Percentiles rank a stretch among this genome's conserved stretches.
phyloP scores from a whole-genome alignment of 768 basidiomycete species.

The Russula brevipes region DNA sequence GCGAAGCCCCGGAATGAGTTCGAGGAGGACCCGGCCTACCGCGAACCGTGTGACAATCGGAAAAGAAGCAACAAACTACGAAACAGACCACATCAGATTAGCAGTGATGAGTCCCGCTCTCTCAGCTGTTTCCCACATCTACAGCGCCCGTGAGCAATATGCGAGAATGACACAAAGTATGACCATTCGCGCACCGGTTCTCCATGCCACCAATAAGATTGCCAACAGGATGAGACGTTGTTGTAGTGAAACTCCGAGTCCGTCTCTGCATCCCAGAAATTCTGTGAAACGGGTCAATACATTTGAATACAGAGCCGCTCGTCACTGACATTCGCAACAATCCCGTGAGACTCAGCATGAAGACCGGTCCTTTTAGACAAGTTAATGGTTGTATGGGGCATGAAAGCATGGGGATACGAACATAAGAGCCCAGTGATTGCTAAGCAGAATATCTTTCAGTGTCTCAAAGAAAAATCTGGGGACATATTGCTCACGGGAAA shows the following conservation, averaged over 20 bases:
- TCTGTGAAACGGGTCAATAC: conserved; percentile 40
- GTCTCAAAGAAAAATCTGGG: neutral
- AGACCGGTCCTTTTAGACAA: conserved; percentile 67
- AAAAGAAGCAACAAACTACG: neutral
- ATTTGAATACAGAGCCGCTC: neutral
- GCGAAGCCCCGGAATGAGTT: conserved; percentile 56
- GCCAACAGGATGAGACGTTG: conserved; percentile 53
- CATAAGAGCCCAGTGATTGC: conserved; percentile 90
- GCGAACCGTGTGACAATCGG: neutral
- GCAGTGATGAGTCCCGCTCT: conserved; percentile 71
- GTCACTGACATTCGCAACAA: conserved; percentile 71
- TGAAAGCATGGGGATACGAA: conserved; percentile 32
- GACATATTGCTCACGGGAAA: conserved; percentile 63
- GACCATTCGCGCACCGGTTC: conserved; percentile 59
- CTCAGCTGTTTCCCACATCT: conserved; percentile 91
- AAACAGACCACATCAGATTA: conserved; percentile 84
- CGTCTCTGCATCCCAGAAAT: conserved; percentile 77
- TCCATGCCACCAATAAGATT: conserved; percentile 79
- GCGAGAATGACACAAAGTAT: neutral
- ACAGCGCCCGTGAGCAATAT: conserved; percentile 1
- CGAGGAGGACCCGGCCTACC: conserved; percentile 77
- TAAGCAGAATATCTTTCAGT: conserved; percentile 29
- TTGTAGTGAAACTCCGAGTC: conserved; percentile 69
- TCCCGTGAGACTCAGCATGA: conserved; percentile 85
- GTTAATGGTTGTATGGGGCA: neutral